Evolutionary conservation across 805 yeast species (phyloP).

Genomic region (Candida suzukii): DNA sequence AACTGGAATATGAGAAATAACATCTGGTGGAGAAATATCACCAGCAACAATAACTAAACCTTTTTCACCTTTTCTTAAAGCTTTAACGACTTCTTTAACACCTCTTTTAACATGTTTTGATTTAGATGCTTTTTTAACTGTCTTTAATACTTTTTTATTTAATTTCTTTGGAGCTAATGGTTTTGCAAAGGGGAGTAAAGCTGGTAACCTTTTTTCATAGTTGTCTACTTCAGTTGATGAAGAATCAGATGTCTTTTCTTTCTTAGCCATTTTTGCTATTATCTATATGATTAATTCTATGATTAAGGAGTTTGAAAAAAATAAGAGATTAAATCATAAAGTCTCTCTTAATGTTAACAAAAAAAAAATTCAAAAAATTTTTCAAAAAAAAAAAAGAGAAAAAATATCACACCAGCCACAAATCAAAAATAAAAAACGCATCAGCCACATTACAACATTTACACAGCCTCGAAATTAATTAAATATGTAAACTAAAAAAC

Average conservation of each 20-base stretch:
- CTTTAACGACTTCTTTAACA: slow-evolving; percentile 97
- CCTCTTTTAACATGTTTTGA: slow-evolving; percentile 98
- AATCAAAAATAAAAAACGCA: no score
- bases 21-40: slow-evolving; percentile 96
- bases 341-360: no score
- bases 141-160: slow-evolving; percentile 90
- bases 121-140: slow-evolving; percentile 96
- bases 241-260: slow-evolving; percentile 32
- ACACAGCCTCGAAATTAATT: no score
- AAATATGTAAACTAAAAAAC: no score
- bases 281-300: neutral
- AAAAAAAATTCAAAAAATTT: no score
- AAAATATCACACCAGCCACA: no score
- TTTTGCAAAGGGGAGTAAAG: slow-evolving; percentile 83
- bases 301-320: no score
- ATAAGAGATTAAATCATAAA: no score
- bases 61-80: slow-evolving; percentile 95
- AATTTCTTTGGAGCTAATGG: slow-evolving; percentile 95
- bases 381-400: no score
- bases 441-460: no score
- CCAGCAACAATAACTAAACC: slow-evolving; percentile 96
- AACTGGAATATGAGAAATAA: slow-evolving; percentile 94
- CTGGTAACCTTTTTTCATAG: slow-evolving; percentile 88
- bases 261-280: slow-evolving; percentile 32
- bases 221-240: slow-evolving; percentile 50